Evolutionary conservation across 78 protist species (phyloP).

Genomic region (Anaeramoeba ignava): DNA sequence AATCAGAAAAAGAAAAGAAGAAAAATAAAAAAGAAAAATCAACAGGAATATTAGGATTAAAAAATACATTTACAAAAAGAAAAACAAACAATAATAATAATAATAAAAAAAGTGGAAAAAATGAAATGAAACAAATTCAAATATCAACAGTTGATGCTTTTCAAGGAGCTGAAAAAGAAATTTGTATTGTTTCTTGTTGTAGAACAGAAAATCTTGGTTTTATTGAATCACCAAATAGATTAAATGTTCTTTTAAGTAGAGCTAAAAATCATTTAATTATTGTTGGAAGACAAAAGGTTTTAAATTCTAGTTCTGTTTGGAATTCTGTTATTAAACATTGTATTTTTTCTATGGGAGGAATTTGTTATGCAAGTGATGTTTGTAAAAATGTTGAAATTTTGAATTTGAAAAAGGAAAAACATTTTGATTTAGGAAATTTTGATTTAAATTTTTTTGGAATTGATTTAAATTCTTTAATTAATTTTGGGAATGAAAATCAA

Average conservation of each 20-base stretch:
- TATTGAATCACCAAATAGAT: not conserved
- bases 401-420: too few species aligned
- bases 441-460: too few species aligned
- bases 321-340: not conserved
- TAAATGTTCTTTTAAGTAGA: not conserved
- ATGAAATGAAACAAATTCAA: not conserved
- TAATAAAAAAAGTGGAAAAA: not conserved
- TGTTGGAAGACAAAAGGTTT: not conserved
- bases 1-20: not conserved
- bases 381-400: too few species aligned
- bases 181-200: not conserved
- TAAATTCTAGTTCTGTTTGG: not conserved
- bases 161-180: not conserved
- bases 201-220: not conserved
- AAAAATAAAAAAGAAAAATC: not conserved
- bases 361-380: too few species aligned
- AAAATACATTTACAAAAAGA: not conserved
- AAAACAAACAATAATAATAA: not conserved
- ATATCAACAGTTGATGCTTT: constrained; percentile 1
- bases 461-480: too few species aligned
- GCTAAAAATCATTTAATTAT: not conserved
- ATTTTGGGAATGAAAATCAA: too few species aligned
- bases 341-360: too few species aligned
- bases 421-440: too few species aligned
- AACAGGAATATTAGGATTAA: not conserved